A percentile compares a stretch with the other conserved stretches of the same genome.
Conservation (phyloP, 768 basidiomycete species). For the Trametes sanguinea region DNA sequence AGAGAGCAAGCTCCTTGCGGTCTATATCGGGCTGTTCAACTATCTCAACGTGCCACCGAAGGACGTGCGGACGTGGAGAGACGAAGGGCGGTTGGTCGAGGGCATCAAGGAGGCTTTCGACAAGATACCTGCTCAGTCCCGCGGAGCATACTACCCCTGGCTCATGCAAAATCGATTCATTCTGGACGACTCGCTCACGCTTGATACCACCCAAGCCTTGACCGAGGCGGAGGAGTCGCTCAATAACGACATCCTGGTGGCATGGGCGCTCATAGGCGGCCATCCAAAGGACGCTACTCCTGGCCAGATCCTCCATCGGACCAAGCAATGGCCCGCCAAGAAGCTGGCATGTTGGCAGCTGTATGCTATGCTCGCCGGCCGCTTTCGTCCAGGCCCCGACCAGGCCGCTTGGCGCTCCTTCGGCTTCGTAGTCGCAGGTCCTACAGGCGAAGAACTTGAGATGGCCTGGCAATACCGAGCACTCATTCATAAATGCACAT, state of each 20-base stretch:
- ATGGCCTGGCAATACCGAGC: conserved; percentile 26
- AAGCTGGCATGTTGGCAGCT: neutral
- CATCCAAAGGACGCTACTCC: neutral
- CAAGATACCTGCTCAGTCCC: conserved; percentile 23
- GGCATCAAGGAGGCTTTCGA: conserved; percentile 37
- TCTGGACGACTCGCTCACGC: conserved; percentile 23
- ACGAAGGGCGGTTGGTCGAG: conserved; percentile 34
- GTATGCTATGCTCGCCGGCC: neutral
- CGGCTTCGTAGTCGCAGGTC: conserved; percentile 22
- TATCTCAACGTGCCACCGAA: conserved; percentile 26
- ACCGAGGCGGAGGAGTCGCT: too few species aligned
- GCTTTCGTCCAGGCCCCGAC: neutral
- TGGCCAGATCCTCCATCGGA: neutral
- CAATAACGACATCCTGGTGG: neutral
- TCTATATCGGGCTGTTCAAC: conserved; percentile 37
- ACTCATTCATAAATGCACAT: conserved; percentile 36
- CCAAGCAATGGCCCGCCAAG: neutral
- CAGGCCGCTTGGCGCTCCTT: neutral
- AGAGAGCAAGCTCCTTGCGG: conserved; percentile 31
- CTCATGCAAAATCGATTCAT: conserved; percentile 38
- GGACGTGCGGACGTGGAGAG: conserved; percentile 37
- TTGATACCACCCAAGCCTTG: neutral
- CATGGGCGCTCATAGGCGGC: conserved; percentile 8
- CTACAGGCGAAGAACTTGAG: neutral
- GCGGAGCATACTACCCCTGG: conserved; percentile 39